Evolutionary conservation across 179 eudicot genomes (phyloP), one percentile per base, ranked within the genome.

Genomic region (Beta macrorhiza): DNA sequence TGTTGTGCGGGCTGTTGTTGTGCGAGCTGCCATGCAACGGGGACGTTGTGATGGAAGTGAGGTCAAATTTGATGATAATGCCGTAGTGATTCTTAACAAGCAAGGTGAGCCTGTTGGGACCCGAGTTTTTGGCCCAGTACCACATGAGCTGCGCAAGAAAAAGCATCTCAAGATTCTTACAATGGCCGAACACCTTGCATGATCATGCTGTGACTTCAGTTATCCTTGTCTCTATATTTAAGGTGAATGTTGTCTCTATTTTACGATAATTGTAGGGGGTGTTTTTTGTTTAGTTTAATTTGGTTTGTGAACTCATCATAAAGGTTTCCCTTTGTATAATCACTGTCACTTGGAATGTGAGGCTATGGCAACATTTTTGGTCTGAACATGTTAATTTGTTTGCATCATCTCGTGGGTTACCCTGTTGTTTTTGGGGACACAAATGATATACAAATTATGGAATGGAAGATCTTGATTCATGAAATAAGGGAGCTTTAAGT

Each of bases 141-240:
- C 94, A 1, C 98, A 92, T 76, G 95, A 95, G 84, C 84, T 95
- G 25, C 89, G 95, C 84, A 91, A 91, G 87, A 91, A 90, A 81
- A 95, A 93, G 82, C 97, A 92, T 83, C 91, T 93, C 72, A 93
- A 95, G 91, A 95, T 93, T 82, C 92, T 95, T 57, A 90, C 93
- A 78, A 91, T 93, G 88, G 97, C 94, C 0, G 56, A 84, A 58
- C 86, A 84, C 70, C 80, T 80, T 49, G 81, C 83, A 0, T 84
- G 44, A 63, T 79, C 61, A 7, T n/a, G 7, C 58, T 9, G 17
- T 59, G 29, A 53, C 32, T 20, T 72, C 4, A 72, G 37, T 10
- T 10, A 29, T 75, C 55, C 7, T 53, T 49, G 8, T 15, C 14
- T 52, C 61, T 2, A 42, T 73, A 20, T 5, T 73, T 25, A 32